phyloP scores from a whole-genome alignment of 164 flowering plant genomes.

The Malania oleifera region DNA sequence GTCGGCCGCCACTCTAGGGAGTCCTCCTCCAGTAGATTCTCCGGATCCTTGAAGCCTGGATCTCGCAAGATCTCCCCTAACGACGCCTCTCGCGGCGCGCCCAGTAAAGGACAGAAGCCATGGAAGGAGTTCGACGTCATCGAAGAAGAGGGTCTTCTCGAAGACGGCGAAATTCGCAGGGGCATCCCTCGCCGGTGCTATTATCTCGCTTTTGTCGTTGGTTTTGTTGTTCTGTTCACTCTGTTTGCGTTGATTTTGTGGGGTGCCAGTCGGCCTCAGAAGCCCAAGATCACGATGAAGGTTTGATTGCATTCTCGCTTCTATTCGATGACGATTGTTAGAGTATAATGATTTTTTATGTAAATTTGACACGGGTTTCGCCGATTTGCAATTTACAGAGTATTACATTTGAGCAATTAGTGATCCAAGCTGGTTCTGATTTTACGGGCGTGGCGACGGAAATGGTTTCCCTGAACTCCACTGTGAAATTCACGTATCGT shows the following conservation, averaged over 20 bases:
- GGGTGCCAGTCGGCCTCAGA: conserved; percentile 73
- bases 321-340: background rate
- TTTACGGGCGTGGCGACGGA: conserved; percentile 79
- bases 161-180: conserved; percentile 38
- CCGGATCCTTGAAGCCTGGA: conserved; percentile 74
- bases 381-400: too few relatives aligned
- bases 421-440: conserved; percentile 79
- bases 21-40: conserved; percentile 70
- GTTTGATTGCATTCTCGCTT: conserved; percentile 16
- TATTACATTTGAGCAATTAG: conserved; percentile 56
- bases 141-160: conserved; percentile 79
- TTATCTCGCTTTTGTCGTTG: conserved; percentile 56
- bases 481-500: conserved; percentile 59
- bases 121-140: conserved; percentile 59
- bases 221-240: conserved; percentile 60
- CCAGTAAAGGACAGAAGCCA: conserved; percentile 36
- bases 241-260: conserved; percentile 63
- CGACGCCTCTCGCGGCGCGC: conserved; percentile 27
- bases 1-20: conserved; percentile 82
- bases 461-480: conserved; percentile 70
- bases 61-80: conserved; percentile 57
- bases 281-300: conserved; percentile 62
- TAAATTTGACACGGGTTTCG: conserved; percentile 2
- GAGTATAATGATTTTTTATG: background rate
- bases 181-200: conserved; percentile 61